These are phyloP conservation scores for Microstegium vimineum DNA, from an alignment of 176 grass and related monocot species.

Conservation along the genomic window DNA sequence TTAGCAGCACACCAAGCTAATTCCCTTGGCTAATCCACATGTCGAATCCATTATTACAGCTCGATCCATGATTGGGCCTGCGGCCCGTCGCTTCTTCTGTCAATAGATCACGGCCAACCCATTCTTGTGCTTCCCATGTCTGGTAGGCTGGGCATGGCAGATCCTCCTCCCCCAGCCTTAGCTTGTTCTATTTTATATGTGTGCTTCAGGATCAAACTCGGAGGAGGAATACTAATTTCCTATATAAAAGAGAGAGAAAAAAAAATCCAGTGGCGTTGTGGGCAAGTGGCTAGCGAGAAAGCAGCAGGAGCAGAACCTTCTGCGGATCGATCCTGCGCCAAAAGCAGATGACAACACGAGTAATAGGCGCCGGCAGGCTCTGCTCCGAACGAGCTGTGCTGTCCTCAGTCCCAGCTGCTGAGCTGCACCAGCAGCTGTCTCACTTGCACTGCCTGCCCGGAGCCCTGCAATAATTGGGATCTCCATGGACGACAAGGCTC, in stretches of 20 bases:
- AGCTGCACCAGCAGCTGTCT: constrained; percentile 2
- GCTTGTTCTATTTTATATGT: background rate
- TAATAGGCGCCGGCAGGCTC: background rate
- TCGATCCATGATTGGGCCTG: too few relatives aligned
- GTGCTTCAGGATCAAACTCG: background rate
- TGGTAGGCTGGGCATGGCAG: too few relatives aligned
- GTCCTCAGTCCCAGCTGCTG: constrained; percentile 12
- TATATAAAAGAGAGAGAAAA: too few relatives aligned
- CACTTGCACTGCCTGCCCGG: background rate
- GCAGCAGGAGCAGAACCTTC: constrained; percentile 3
- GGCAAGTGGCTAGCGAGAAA: background rate
- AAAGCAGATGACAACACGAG: background rate
- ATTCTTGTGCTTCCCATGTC: background rate
- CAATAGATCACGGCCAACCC: constrained; percentile 8
- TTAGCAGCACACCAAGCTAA: too few relatives aligned
- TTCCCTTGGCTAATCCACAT: background rate
- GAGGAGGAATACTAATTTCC: too few relatives aligned
- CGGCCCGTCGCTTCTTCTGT: too few relatives aligned
- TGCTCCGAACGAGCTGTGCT: constrained; percentile 16
- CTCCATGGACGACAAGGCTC: background rate
- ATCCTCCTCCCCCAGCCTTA: background rate
- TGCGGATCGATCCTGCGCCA: background rate
- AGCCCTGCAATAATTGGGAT: constrained; percentile 24
- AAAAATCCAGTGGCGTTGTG: background rate
- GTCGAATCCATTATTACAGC: too few relatives aligned